A percentile compares a stretch with the other conserved stretches of the same genome.
Evolutionary conservation across 768 basidiomycete species (phyloP).

Genomic region (Termitomyces sp.): DNA sequence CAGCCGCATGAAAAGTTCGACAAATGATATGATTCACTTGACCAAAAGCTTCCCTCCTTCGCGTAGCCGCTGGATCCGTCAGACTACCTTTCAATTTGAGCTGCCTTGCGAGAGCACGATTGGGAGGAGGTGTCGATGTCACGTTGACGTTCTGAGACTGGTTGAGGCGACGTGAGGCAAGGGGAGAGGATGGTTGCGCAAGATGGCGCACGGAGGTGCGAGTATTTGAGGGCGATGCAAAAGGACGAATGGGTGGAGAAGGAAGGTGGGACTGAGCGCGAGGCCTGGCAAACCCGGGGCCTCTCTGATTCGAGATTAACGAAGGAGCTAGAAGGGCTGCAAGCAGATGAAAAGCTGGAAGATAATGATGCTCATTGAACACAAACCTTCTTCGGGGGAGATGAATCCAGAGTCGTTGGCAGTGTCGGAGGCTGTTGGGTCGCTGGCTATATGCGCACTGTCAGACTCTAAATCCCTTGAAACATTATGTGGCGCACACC

Average conservation of each 20-base stretch:
- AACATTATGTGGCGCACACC: conserved; percentile 27
- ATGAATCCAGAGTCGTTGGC: conserved; percentile 42
- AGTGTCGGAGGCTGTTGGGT: conserved; percentile 41
- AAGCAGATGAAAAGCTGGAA: conserved; percentile 12
- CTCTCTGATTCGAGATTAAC: conserved; percentile 41
- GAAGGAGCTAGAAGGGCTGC: conserved; percentile 55
- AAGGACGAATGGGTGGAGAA: conserved; percentile 24
- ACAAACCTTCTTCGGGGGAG: conserved; percentile 45
- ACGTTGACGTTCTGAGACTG: conserved; percentile 27
- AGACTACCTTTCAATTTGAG: conserved; percentile 64
- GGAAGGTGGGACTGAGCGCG: conserved; percentile 55
- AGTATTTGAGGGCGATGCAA: conserved; percentile 32
- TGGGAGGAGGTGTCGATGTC: conserved; percentile 65
- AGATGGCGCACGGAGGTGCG: conserved; percentile 18
- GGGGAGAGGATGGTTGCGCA: conserved; percentile 26
- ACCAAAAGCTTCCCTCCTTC: conserved; percentile 40
- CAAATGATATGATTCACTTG: conserved; percentile 25
- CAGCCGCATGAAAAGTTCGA: conserved; percentile 19
- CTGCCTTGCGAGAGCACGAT: conserved; percentile 45
- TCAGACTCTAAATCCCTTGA: conserved; percentile 14
- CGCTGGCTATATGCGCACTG: conserved; percentile 47
- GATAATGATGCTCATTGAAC: background rate
- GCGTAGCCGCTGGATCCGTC: conserved; percentile 62
- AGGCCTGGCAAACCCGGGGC: conserved; percentile 29
- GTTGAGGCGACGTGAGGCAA: conserved; percentile 28